Conservation (phyloP, 768 basidiomycete species). For the Serendipita indica region DNA sequence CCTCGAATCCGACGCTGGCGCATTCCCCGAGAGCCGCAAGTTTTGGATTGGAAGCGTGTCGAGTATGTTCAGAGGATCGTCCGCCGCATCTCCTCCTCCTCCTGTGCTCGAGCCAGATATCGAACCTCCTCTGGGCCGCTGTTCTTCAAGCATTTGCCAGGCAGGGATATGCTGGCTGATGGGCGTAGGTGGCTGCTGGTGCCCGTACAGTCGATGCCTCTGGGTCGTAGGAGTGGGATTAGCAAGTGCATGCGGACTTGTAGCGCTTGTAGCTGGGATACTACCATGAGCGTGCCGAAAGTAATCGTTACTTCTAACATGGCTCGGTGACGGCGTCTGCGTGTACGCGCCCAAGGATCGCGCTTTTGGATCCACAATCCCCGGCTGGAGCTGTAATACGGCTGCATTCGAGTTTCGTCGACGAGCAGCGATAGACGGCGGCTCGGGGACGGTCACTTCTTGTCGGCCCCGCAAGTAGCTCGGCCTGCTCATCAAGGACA, state of each 20-base stretch:
- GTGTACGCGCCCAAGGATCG: neutral
- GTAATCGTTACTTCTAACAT: neutral
- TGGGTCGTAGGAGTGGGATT: neutral
- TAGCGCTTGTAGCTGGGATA: neutral
- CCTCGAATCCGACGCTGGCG: slow-evolving; percentile 8
- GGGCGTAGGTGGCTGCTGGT: neutral
- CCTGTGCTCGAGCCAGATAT: neutral
- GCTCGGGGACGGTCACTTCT: slow-evolving; percentile 7
- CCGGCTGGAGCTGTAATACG: neutral
- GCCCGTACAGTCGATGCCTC: neutral
- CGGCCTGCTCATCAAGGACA: slow-evolving; percentile 7
- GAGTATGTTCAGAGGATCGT: slow-evolving; percentile 6
- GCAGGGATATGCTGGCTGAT: slow-evolving; percentile 3
- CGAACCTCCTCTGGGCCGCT: neutral
- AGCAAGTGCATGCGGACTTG: neutral
- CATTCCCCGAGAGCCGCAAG: neutral
- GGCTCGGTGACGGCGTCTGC: slow-evolving; percentile 6
- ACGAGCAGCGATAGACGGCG: slow-evolving; percentile 8
- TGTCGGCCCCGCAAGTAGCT: neutral
- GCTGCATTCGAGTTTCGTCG: slow-evolving; percentile 4
- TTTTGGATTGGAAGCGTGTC: slow-evolving; percentile 7
- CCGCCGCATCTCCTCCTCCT: neutral
- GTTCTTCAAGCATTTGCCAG: neutral
- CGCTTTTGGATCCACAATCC: neutral
- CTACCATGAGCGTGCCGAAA: neutral